Conservation (phyloP, 768 basidiomycete genomes). For the Leccinum subtestaceum region DNA sequence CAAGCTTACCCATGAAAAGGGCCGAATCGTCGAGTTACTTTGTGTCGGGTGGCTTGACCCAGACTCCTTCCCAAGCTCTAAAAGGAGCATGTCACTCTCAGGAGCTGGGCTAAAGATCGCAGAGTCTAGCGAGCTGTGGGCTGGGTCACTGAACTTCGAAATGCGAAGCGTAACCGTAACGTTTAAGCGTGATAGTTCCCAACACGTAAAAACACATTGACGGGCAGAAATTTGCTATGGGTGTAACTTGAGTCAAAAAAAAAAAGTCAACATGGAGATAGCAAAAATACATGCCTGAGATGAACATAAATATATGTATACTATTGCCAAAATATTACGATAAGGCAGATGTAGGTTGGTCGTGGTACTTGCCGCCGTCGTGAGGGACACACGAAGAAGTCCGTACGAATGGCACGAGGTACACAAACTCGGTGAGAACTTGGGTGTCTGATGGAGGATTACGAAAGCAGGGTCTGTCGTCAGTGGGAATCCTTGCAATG, state of each 20-base stretch:
- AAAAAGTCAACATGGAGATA: conserved; percentile 7
- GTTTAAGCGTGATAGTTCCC: not conserved
- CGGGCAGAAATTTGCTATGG: not conserved
- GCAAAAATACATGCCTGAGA: conserved; percentile 20
- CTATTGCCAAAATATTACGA: not conserved
- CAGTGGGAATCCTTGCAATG: not conserved
- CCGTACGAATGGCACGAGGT: not conserved
- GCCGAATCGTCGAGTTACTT: not conserved
- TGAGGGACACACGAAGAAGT: not conserved
- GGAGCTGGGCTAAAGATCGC: not conserved
- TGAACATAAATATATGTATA: not conserved
- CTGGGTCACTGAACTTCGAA: not conserved
- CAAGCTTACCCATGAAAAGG: not conserved
- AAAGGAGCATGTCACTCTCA: not conserved
- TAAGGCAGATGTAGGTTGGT: not conserved
- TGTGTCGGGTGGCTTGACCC: not conserved
- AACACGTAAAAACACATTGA: not conserved
- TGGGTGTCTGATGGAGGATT: not conserved
- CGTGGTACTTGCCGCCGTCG: not conserved
- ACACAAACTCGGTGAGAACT: not conserved
- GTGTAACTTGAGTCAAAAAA: not conserved
- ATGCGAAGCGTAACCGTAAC: not conserved
- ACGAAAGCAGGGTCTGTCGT: not conserved
- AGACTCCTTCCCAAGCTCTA: not conserved
- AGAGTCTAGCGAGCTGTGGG: not conserved